A percentile compares a stretch with the other conserved stretches of the same genome.
Conservation (phyloP, 768 basidiomycete genomes). For the Pleurotus giganteus region DNA sequence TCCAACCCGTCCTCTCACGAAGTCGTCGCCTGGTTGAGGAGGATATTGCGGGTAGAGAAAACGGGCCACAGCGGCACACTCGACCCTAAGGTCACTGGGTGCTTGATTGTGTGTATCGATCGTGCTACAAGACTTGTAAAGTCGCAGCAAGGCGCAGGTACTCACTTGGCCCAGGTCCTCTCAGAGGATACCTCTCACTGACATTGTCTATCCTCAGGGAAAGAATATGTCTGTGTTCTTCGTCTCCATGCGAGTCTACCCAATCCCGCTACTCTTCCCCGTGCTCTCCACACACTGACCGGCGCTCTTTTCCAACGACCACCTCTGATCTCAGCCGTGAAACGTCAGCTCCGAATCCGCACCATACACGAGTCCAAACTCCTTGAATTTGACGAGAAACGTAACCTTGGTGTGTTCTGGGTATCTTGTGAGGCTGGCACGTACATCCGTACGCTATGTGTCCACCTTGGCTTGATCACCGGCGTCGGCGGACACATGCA, state of each 20-base stretch:
- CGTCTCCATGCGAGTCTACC: slow-evolving; percentile 84
- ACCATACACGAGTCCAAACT: slow-evolving; percentile 97
- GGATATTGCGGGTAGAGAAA: slow-evolving; percentile 97
- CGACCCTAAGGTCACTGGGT: slow-evolving; percentile 99
- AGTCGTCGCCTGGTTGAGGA: slow-evolving; percentile 97
- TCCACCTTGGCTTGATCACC: slow-evolving; percentile 89
- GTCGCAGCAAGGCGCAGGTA: slow-evolving; percentile 98
- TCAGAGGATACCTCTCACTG: background rate
- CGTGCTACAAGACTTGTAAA: slow-evolving; percentile 97
- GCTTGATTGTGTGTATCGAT: slow-evolving; percentile 98
- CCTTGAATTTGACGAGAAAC: slow-evolving; percentile 95
- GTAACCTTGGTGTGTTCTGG: slow-evolving; percentile 97
- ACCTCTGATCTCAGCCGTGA: slow-evolving; percentile 97
- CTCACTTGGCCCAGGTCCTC: slow-evolving; percentile 23
- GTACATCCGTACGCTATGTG: slow-evolving; percentile 95
- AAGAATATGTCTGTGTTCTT: slow-evolving; percentile 97
- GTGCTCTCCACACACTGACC: slow-evolving; percentile 93
- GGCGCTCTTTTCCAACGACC: slow-evolving; percentile 99
- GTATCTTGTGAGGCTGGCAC: slow-evolving; percentile 98
- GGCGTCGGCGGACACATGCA: slow-evolving; percentile 99
- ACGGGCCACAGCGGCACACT: slow-evolving; percentile 98
- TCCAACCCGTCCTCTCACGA: slow-evolving; percentile 99
- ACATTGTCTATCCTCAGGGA: slow-evolving; percentile 49
- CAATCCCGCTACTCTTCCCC: slow-evolving; percentile 82
- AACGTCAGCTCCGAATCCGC: slow-evolving; percentile 94